A percentile compares a stretch with the other conserved stretches of the same genome.
phyloP scores from a whole-genome alignment of 345 rosid species.

The Alliaria petiolata region DNA sequence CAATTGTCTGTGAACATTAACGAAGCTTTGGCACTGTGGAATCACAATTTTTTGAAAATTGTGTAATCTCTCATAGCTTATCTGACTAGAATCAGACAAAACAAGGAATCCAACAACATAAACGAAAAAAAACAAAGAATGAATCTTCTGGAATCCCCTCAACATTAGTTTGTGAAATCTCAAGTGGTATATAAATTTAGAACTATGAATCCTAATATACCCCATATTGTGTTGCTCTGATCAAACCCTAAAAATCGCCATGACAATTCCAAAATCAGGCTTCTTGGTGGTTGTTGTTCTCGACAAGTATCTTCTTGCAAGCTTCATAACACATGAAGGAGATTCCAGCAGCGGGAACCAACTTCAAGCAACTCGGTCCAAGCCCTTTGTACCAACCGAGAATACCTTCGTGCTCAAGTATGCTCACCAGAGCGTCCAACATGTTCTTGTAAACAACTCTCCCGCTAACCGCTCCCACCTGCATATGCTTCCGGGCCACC shows the following conservation, averaged over 20 bases:
- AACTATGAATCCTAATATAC: slow-evolving; percentile 5
- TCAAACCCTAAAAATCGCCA: neutral
- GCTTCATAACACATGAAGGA: slow-evolving; percentile 99
- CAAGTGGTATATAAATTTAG: slow-evolving; percentile 13
- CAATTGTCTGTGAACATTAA: neutral
- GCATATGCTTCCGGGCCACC: slow-evolving; percentile 98
- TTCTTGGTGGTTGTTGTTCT: slow-evolving; percentile 47
- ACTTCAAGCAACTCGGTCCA: slow-evolving; percentile 93
- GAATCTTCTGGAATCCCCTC: slow-evolving; percentile 4
- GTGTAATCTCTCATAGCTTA: slow-evolving; percentile 10
- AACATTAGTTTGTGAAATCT: neutral
- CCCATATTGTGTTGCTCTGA: neutral
- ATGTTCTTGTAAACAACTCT: slow-evolving; percentile 83
- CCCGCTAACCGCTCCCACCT: slow-evolving; percentile 89
- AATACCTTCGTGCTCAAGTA: slow-evolving; percentile 79
- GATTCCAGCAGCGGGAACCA: slow-evolving; percentile 98
- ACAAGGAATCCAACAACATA: neutral
- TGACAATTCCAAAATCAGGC: slow-evolving; percentile 23
- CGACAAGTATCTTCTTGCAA: slow-evolving; percentile 78
- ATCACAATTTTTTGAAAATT: neutral
- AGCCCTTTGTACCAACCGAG: slow-evolving; percentile 82
- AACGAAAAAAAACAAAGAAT: neutral
- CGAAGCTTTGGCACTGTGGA: neutral
- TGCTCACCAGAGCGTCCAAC: slow-evolving; percentile 75
- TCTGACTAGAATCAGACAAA: slow-evolving; percentile 9